Conservation (phyloP, 345 rosid genomes). For the Hibiscus syriacus region DNA sequence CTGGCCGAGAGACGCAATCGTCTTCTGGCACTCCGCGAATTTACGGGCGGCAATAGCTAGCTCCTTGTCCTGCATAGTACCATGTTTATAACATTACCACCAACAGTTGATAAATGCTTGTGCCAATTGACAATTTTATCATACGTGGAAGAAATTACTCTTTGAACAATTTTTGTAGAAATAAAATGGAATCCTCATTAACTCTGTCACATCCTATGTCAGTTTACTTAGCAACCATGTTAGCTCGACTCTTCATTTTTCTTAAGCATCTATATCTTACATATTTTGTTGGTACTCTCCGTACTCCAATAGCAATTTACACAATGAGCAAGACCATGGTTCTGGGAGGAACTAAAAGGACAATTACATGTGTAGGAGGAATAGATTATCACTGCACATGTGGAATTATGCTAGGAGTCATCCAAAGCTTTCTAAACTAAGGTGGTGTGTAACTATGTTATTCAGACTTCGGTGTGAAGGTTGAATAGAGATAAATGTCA, state of each 20-base stretch:
- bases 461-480: too few species aligned
- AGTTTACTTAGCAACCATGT: not conserved
- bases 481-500: too few species aligned
- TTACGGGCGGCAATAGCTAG: conserved; percentile 56
- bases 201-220: not conserved
- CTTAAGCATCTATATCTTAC: not conserved
- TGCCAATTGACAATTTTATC: not conserved
- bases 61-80: conserved; percentile 54
- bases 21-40: conserved; percentile 82
- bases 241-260: not conserved
- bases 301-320: not conserved
- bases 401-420: not conserved
- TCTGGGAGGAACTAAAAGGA: not conserved
- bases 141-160: not conserved
- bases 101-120: not conserved
- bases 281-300: not conserved
- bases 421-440: not conserved
- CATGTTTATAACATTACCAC: not conserved
- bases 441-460: not conserved
- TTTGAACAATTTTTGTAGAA: not conserved
- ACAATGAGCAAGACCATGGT: not conserved
- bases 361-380: not conserved
- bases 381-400: not conserved
- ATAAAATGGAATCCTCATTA: not conserved
- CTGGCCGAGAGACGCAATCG: conserved; percentile 65